A percentile compares a stretch with the other conserved stretches of the same genome.
Evolutionary conservation across 2,329 filamentous ascomycete species (phyloP).

Genomic region (Aurifilum marmelostoma): DNA sequence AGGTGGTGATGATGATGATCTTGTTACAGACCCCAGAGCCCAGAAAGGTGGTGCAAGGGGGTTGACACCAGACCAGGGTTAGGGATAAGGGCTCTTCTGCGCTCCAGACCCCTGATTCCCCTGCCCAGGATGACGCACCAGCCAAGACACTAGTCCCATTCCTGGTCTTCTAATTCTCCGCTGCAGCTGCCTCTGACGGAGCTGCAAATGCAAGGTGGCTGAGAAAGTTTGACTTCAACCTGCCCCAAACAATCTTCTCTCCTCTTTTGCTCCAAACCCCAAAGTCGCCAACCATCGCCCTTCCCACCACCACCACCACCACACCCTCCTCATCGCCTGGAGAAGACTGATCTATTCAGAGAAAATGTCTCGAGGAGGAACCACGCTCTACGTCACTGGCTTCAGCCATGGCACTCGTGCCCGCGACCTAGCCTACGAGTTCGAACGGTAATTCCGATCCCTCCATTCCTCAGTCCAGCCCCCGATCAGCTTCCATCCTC

Average conservation of each 20-base stretch:
- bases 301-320: slow-evolving; percentile 21
- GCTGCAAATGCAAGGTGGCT: slow-evolving; percentile 18
- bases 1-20: neutral
- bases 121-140: neutral
- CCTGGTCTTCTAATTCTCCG: neutral
- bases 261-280: neutral
- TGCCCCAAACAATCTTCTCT: neutral
- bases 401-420: slow-evolving; percentile 98
- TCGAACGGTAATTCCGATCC: slow-evolving; percentile 94
- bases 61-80: neutral
- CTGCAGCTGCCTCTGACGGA: slow-evolving; percentile 9
- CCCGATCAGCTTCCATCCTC: slow-evolving; percentile 30
- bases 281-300: slow-evolving; percentile 7
- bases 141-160: slow-evolving; percentile 16
- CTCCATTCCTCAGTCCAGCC: slow-evolving; percentile 36
- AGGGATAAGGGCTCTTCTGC: neutral
- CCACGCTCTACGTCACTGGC: slow-evolving; percentile 97
- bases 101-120: neutral
- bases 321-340: slow-evolving; percentile 17
- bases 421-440: slow-evolving; percentile 99
- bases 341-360: slow-evolving; percentile 32
- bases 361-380: slow-evolving; percentile 86
- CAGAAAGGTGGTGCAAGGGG: too few species aligned
- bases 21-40: neutral
- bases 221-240: slow-evolving; percentile 16